Percentiles rank a stretch among this genome's conserved stretches.
Evolutionary conservation across 2,329 filamentous ascomycete species (phyloP).

Genomic region (Clarireedia homoeocarpa): DNA sequence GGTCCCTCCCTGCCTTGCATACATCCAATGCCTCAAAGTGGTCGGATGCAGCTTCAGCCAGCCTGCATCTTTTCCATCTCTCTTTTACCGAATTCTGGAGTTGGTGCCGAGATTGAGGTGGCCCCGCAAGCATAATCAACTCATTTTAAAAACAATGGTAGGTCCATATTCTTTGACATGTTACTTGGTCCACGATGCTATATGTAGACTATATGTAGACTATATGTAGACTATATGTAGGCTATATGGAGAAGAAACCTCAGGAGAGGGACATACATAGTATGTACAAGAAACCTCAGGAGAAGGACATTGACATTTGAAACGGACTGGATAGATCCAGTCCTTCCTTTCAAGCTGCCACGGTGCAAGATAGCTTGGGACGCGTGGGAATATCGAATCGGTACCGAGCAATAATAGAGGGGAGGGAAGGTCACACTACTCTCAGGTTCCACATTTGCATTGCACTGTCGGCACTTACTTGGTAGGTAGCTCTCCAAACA

Average conservation of each 20-base stretch:
- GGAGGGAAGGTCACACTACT: not conserved
- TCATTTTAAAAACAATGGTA: not conserved
- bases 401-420: not conserved
- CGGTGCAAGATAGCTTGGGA: not conserved
- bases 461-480: too few relatives aligned
- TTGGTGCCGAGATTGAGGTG: not conserved
- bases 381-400: not conserved
- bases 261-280: too few relatives aligned
- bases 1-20: not conserved
- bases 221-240: too few relatives aligned
- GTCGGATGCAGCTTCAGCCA: conserved; percentile 5
- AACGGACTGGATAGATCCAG: not conserved
- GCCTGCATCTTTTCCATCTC: not conserved
- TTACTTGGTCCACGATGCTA: not conserved
- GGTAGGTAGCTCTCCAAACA: not conserved
- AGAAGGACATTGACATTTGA: not conserved
- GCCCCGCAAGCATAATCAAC: not conserved
- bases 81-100: conserved; percentile 1
- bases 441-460: not conserved
- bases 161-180: not conserved
- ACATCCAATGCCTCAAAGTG: not conserved
- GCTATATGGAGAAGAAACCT: too few relatives aligned
- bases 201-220: not conserved
- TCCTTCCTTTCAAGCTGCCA: not conserved
- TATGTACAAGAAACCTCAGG: too few relatives aligned